Conservation (phyloP, 2,329 filamentous ascomycete species). For the Eurotiales sp. region DNA sequence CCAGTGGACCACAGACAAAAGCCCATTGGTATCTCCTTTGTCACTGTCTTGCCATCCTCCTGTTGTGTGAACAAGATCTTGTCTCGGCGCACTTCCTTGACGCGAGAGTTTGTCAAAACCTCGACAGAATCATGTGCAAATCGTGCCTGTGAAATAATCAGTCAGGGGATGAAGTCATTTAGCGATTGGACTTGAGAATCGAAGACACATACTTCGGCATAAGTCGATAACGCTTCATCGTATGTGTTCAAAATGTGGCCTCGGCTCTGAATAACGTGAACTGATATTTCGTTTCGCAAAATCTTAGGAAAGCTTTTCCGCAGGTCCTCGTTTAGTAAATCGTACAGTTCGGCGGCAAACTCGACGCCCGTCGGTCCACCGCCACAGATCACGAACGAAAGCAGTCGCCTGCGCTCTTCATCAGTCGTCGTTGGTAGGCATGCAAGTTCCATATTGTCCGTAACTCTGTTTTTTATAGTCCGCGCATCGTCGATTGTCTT, state of each 20-base stretch:
- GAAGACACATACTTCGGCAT: slow-evolving; percentile 63
- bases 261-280: slow-evolving; percentile 92
- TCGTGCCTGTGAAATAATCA: slow-evolving; percentile 60
- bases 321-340: slow-evolving; percentile 93
- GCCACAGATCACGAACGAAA: slow-evolving; percentile 95
- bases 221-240: slow-evolving; percentile 87
- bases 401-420: slow-evolving; percentile 76
- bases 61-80: slow-evolving; percentile 88
- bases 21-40: slow-evolving; percentile 90
- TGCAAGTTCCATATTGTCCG: slow-evolving; percentile 84
- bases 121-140: slow-evolving; percentile 90
- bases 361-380: slow-evolving; percentile 96
- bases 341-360: slow-evolving; percentile 93
- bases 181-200: background rate
- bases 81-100: slow-evolving; percentile 80
- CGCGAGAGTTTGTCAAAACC: slow-evolving; percentile 86
- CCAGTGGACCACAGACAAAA: slow-evolving; percentile 99
- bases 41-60: slow-evolving; percentile 68
- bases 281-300: slow-evolving; percentile 94
- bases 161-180: slow-evolving; percentile 15
- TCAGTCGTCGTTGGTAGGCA: slow-evolving; percentile 91
- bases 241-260: slow-evolving; percentile 97
- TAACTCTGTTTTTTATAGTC: slow-evolving; percentile 79
- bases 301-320: slow-evolving; percentile 78
- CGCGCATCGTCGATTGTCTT: slow-evolving; percentile 94